phyloP scores from a whole-genome alignment of 139 green algal species.

The Micractinium conductrix region DNA sequence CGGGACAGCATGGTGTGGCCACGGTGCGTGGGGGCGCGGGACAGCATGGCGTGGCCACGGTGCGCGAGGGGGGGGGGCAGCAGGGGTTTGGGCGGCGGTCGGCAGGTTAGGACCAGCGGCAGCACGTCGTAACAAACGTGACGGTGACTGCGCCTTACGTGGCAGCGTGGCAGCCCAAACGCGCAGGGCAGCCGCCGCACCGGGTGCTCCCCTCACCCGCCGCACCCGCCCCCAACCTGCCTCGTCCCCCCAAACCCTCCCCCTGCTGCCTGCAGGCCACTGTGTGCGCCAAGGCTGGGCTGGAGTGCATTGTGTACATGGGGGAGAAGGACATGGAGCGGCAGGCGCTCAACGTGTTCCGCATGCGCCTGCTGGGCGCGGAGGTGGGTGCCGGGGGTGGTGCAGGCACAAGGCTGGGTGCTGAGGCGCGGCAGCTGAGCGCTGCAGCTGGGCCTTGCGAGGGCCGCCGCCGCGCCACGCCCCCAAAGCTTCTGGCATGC shows the following conservation, averaged over 20 bases:
- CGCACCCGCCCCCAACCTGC: no score
- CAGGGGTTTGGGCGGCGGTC: no score
- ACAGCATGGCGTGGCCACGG: constrained; percentile 60
- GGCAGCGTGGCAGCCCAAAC: no score
- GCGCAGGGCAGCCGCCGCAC: no score
- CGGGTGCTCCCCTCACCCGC: no score
- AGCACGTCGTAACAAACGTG: not conserved
- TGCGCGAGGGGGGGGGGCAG: constrained; percentile 33
- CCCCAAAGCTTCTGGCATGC: no score
- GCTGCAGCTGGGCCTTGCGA: no score
- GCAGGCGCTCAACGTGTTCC: constrained; percentile 98
- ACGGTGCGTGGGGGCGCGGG: constrained; percentile 67
- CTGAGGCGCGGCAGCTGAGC: not conserved
- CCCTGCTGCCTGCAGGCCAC: constrained; percentile 75
- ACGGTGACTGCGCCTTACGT: not conserved
- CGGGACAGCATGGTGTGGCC: not conserved
- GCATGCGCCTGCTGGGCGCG: constrained; percentile 97
- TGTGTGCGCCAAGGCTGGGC: constrained; percentile 93
- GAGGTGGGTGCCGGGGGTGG: constrained; percentile 66
- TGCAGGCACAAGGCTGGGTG: no score
- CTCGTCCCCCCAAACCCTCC: no score
- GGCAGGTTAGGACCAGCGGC: no score
- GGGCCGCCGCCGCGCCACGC: no score
- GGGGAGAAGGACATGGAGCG: constrained; percentile 98
- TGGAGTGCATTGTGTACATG: constrained; percentile 99